Percentiles rank a stretch among this genome's conserved stretches.
Evolutionary conservation across 2,329 filamentous ascomycete genomes (phyloP).

Genomic region (Decorospora gaudefroyi): DNA sequence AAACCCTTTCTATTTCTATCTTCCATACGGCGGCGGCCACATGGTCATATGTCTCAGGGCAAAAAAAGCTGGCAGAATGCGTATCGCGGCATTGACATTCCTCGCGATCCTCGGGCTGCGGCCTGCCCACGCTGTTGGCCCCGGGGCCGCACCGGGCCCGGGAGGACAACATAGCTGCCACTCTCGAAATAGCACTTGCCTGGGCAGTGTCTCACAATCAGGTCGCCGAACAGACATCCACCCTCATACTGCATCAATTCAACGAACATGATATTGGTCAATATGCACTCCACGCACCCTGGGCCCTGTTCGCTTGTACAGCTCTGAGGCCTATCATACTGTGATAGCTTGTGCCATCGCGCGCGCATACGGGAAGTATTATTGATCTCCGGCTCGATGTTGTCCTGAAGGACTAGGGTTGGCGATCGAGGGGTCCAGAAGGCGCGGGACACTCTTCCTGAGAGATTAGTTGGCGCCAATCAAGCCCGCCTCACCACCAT

Average conservation of each 20-base stretch:
- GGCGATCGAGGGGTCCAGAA: conserved; percentile 29
- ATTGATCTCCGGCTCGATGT: conserved; percentile 3
- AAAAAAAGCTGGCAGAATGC: conserved; percentile 2
- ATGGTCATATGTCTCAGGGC: not conserved
- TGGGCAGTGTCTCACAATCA: conserved; percentile 8
- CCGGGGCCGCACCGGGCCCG: conserved; percentile 6
- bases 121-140: conserved; percentile 11
- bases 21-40: not conserved
- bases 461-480: conserved; percentile 4
- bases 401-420: conserved; percentile 25
- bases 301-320: conserved; percentile 3
- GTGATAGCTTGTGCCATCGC: conserved; percentile 9
- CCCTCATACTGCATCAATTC: conserved; percentile 2
- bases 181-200: conserved; percentile 5
- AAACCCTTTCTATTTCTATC: not conserved
- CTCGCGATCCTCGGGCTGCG: conserved; percentile 9
- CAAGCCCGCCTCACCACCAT: not conserved
- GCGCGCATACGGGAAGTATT: conserved; percentile 8
- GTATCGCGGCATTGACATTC: conserved; percentile 2
- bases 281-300: conserved; percentile 2
- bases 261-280: conserved; percentile 3
- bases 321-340: conserved; percentile 8
- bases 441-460: conserved; percentile 2
- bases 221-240: conserved; percentile 14
- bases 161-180: conserved; percentile 13